Evolutionary conservation across 2,329 filamentous ascomycete species (phyloP).

Genomic region (Penicillium sp.): DNA sequence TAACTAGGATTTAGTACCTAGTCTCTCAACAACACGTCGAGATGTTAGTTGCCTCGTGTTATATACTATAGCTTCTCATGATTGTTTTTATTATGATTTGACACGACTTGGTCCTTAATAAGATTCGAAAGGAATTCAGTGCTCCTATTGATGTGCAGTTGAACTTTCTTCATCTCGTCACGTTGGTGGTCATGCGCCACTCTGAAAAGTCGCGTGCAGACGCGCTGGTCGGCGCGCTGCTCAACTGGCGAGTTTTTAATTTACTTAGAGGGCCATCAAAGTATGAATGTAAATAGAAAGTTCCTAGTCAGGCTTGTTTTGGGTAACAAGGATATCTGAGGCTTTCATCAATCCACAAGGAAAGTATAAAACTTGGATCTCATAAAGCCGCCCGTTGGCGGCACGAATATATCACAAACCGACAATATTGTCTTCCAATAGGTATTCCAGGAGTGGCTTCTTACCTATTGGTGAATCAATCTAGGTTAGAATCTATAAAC

Average conservation of each 20-base stretch:
- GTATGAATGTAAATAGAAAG: no score
- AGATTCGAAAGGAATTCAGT: background rate
- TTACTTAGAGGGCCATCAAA: background rate
- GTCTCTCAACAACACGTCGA: no score
- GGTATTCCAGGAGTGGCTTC: background rate
- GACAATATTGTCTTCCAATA: no score
- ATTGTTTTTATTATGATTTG: background rate
- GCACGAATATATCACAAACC: background rate
- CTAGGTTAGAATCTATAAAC: background rate
- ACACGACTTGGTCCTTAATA: background rate
- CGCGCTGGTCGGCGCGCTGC: background rate
- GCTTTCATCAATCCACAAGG: no score
- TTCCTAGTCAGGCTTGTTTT: no score
- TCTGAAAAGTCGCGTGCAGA: background rate
- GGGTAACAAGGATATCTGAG: no score
- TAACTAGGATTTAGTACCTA: no score
- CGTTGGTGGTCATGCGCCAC: slow-evolving; percentile 3
- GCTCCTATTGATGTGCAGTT: background rate
- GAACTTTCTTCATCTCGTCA: background rate
- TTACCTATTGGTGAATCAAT: background rate
- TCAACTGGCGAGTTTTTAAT: no score
- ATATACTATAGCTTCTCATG: background rate
- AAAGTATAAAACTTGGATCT: no score
- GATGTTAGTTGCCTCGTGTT: background rate
- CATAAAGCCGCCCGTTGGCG: background rate